Evolutionary conservation across 2,329 filamentous ascomycete genomes (phyloP), one percentile per base, ranked within the genome.

Genomic region (Beauveria varroae): DNA sequence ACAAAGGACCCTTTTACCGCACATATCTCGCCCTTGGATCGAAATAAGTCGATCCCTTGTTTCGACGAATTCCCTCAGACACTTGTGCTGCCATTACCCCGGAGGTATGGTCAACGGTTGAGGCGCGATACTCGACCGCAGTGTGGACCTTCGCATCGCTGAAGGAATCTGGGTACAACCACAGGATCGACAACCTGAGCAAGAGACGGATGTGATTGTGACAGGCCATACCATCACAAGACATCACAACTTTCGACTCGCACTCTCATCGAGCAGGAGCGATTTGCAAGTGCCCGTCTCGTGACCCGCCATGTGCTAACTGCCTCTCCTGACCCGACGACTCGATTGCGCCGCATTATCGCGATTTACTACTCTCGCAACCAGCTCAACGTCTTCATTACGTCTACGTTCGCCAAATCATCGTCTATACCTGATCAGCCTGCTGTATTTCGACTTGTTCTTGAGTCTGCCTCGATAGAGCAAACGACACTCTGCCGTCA

Each of bases 351-450:
- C 49, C 28, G 40, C 49, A 52, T 44, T 41, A 41, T 50, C 30
- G 34, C 26, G 40, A 40, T 12, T 58, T 7, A 10, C 20, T 37
- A 16, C 47, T 22, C 57, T 46, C 24, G 30, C 18, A 18, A 24
- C 37, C 57, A 54, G 41, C 57, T 53, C 49, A 52, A 24, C 24
- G 7, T 40, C 30, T 60, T 40, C 24, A 26, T 30, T 60, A 28
- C 57, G 34, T 47, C 57, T 49, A 50, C 49, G 43, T 26, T 54
- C 41, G 60, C 63, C 64, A 62, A 71, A 67, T 69, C 69, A 71
- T 71, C 69, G 67, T 71, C 67, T 66, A 54, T 61, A 63, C 63
- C 57, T 66, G 34, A 52, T 64, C 62, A 67, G 64, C 69, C 68
- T 62, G 61, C 61, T 69, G 65, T 63, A 64, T 65, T 65, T 65